Conservation (phyloP, 208 protist species). For the Baffinella frigidus region DNA sequence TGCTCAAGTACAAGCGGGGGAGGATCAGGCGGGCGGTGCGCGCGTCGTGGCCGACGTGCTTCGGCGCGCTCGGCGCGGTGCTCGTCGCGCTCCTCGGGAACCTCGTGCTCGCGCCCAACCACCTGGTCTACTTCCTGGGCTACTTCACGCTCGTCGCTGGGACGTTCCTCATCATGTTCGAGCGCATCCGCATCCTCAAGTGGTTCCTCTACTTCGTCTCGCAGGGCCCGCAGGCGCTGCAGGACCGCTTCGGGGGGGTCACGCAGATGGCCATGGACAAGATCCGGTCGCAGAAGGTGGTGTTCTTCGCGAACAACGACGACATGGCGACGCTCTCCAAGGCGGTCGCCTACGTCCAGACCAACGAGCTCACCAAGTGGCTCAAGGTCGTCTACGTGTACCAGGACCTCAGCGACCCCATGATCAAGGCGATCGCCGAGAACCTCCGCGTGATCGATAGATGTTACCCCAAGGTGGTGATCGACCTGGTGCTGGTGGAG, state of each 20-base stretch:
- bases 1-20: conserved; percentile 82
- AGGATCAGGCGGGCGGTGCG: not conserved
- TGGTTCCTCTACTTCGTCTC: conserved; percentile 69
- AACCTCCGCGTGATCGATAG: conserved; percentile 65
- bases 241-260: conserved; percentile 19
- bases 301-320: conserved; percentile 79
- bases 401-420: conserved; percentile 36
- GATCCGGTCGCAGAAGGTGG: conserved; percentile 75
- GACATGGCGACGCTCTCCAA: conserved; percentile 78
- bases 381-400: conserved; percentile 68
- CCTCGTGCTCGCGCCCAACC: conserved; percentile 71
- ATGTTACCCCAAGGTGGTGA: conserved; percentile 43
- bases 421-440: conserved; percentile 67
- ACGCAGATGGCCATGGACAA: conserved; percentile 65
- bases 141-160: conserved; percentile 74
- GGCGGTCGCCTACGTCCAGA: conserved; percentile 77
- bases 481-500: conserved; percentile 28
- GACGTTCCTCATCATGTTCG: conserved; percentile 76
- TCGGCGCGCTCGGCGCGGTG: conserved; percentile 70
- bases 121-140: conserved; percentile 74
- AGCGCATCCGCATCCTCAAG: conserved; percentile 70
- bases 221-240: not conserved
- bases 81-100: conserved; percentile 74
- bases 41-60: conserved; percentile 62
- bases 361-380: conserved; percentile 81